phyloP scores from a whole-genome alignment of 75 land plant species.

The Pinus albicaulis region DNA sequence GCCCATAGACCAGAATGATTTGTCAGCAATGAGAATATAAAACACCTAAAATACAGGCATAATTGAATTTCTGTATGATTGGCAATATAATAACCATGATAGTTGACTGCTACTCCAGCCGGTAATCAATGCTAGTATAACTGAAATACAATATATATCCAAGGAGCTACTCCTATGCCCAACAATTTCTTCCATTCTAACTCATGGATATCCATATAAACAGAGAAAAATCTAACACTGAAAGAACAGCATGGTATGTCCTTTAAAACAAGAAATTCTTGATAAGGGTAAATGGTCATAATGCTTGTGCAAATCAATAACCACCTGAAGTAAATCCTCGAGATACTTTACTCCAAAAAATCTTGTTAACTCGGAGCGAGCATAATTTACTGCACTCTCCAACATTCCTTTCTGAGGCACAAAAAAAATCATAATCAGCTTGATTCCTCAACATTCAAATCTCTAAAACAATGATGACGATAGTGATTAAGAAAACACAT shows the following conservation, averaged over 20 bases:
- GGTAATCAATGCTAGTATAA: neutral
- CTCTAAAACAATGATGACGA: neutral
- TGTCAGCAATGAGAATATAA: neutral
- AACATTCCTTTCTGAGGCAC: slow-evolving; percentile 42
- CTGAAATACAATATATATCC: neutral
- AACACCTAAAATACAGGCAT: neutral
- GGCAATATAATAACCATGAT: neutral
- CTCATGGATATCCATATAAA: no score
- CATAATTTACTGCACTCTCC: slow-evolving; percentile 75
- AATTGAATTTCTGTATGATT: neutral
- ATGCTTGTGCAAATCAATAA: neutral
- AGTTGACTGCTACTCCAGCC: slow-evolving; percentile 1
- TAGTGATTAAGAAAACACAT: neutral
- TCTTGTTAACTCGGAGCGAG: slow-evolving; percentile 47
- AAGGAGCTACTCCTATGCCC: neutral
- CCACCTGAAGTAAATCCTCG: slow-evolving; percentile 55
- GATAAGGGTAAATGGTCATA: neutral
- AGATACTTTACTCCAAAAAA: slow-evolving; percentile 36
- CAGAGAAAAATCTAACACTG: no score
- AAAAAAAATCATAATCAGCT: neutral
- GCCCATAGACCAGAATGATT: slow-evolving; percentile 6
- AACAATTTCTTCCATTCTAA: neutral
- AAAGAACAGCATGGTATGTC: no score
- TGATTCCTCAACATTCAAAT: neutral
- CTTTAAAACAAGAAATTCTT: no score